Base-by-base conservation (phyloP, 1,284 basidiomycete genomes). In the Rhodotorula sp. region DNA sequence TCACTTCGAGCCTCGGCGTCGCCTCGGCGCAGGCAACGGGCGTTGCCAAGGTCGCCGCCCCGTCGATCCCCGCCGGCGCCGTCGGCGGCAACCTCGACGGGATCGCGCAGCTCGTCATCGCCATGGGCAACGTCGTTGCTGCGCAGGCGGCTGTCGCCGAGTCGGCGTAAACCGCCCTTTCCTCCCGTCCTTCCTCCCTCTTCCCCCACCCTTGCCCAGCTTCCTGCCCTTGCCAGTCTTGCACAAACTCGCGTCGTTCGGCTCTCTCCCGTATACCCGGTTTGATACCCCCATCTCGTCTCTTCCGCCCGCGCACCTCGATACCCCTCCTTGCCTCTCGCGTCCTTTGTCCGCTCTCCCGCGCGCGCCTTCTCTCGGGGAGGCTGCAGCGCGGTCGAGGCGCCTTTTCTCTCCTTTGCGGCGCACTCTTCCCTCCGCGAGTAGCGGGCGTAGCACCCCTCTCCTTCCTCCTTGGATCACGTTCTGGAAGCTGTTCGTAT, bases 61-160 rank as follows among this genome's bases (percentile, higher is more conserved):
- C 55, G 21, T 15, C 57, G 27, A 64, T 41, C 10, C 57, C 71
- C 7, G 46, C 65, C 22, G 51, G 36, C 27, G 64, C 63, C 17
- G 56, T 68, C 37, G 76, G 73, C 15, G 71, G 71, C 27, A 73
- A 75, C 67, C 63, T 77, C 41, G 76, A 77, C 66, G 22, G 32
- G 39, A 60, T 77, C 62, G 54, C 66, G 9, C 73, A 77, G 57
- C 57, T 73, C 58, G 67, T 77, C 32, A 50, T 77, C 44, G 73
- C 69, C 12, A 61, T 75, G 44, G 76, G 76, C 29, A 69, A 69
- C 56, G 46, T 77, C 34, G 61, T 67, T n/a, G 70, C 64, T n/a
- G 71, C 71, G 21, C 69, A 71, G 22, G 76, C 53, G 12, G 57
- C 53, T 13, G 34, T 7, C 37, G 19, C 36, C 27, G 9, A 36